Base-by-base conservation (phyloP, 2,329 filamentous ascomycete genomes). In the Arachnomyces sp. region DNA sequence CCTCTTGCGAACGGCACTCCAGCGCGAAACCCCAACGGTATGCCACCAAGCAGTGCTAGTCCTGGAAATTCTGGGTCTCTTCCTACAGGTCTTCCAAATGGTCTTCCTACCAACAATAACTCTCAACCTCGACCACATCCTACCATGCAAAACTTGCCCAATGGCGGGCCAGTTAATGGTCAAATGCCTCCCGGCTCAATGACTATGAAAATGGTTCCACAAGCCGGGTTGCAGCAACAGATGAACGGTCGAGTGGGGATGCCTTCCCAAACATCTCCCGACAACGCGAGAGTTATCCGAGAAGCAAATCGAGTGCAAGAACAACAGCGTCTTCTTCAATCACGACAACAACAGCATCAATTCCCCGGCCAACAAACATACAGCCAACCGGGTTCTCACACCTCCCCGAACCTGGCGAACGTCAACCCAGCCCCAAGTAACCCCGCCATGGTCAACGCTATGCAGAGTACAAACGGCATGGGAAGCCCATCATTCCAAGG, bases 251-350 rank as follows among this genome's bases (percentile, higher is more conserved):
- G 63, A 31, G 58, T 65, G 39, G 62, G 63, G 14, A 55, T 66
- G 40, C 54, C 60, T 14, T 66, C 81, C 50, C 79, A 82, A 52
- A 75, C 79, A 7, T 65, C 65, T 28, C 63, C 68, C 3, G 66
- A 71, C 40, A 68, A 68, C 45, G 57, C 66, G 28, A 65, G 69
- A 7, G 63, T 72, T 17, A 61, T 68, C 28, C 61, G 68, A 34
- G 67, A 72, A 54, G 67, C 65, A 25, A 67, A 59, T 45, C 63
- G 67, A 32, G 54, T 71, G 25, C 67, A 70, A 53, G 63, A 68
- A 45, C 65, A 66, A 45, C 77, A 79, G 40, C 75, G 77, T 32
- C 77, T 84, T 31, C 72, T 82, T 8, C 79, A 83, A 43, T 63
- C 63, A 36, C 60, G 64, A 18, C 64, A 66, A 37, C 63, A 65